A percentile compares a stretch with the other conserved stretches of the same genome.
These are phyloP conservation scores for Urostyla sp. DNA, from an alignment of 73 alveolate genomes.

Conservation along the genomic window DNA sequence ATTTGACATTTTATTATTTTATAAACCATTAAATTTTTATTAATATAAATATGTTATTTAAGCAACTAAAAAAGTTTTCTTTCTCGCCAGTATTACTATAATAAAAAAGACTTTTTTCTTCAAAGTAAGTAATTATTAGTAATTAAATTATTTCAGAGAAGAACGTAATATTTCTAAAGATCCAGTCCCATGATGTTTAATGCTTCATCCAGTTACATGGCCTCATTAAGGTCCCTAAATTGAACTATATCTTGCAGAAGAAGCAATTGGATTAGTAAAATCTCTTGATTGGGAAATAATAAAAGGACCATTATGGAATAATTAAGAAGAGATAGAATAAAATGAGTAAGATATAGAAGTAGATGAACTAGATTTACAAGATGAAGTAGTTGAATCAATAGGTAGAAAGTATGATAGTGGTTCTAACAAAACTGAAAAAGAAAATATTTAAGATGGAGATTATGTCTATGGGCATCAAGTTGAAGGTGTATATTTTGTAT, in stretches of 20 bases:
- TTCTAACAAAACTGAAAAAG: slow-evolving; percentile 7
- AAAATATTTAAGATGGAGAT: slow-evolving; percentile 74
- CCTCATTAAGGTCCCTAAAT: slow-evolving; percentile 78
- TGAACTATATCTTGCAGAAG: slow-evolving; percentile 90
- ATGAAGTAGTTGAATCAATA: not conserved
- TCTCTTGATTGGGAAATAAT: slow-evolving; percentile 76
- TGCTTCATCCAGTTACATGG: slow-evolving; percentile 60
- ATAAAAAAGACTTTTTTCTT: not conserved
- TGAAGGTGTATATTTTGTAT: slow-evolving; percentile 72
- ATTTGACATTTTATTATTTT: no score
- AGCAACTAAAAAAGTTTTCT: no score
- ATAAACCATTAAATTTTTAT: no score
- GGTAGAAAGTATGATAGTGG: not conserved
- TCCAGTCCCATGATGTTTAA: slow-evolving; percentile 14
- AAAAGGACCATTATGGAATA: slow-evolving; percentile 73
- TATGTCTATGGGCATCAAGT: slow-evolving; percentile 65
- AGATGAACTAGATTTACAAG: slow-evolving; percentile 38
- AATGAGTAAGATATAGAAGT: slow-evolving; percentile 9
- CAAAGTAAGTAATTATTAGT: not conserved
- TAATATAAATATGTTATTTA: no score
- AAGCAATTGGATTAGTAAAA: slow-evolving; percentile 93
- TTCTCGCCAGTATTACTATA: no score
- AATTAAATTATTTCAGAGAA: no score
- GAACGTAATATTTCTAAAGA: slow-evolving; percentile 14
- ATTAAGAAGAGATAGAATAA: slow-evolving; percentile 46